Evolutionary conservation across 1,139 yeast genomes (phyloP), one percentile per base, ranked within the genome.

Genomic region (Zygoascus meyerae): DNA sequence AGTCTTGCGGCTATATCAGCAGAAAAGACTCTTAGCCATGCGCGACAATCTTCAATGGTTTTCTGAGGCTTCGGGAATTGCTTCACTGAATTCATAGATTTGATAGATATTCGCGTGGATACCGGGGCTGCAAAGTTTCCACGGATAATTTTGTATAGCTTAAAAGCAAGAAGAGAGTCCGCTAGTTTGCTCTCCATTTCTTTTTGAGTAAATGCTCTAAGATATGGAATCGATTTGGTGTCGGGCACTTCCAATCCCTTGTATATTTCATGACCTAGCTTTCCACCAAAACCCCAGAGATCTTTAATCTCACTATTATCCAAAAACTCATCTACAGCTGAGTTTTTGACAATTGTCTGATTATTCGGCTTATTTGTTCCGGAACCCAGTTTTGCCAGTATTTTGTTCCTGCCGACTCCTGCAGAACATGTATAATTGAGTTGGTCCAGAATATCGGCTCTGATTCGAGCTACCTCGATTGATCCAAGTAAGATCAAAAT

Each of bases 251-350:
- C 53, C 3, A 69, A 66, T 30, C 69, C 63, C 14, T 67, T 63
- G 18, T 74, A 56, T 0, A 89, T 68, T n/a, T 68, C 67, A 8
- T 81, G 81, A 0, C 98, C 98, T 5, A 75, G 68, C 57, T 86
- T 86, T 2, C 98, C 98, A 3, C 98, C 98, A 72, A 90, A 70
- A 0, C 95, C 90, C 73, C 95, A 83, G 49, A 90, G 76, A 57
- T 90, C 95, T 1, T 77, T 76, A 16, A 92, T 62, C 49, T 80
- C 79, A 60, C 84, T 83, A 41, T 74, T 70, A 34, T 69, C 69
- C 11, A 90, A 63, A 59, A 90, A 92, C 1, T 60, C 57, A 2
- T 68, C 56, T 1, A 81, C 69, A 21, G 76, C 68, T 5, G 62
- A 58, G 44, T 77, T 75, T 35, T 83, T 65, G 0, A 92, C 71